Evolutionary conservation across 441 rosid species (phyloP).

Genomic region (Omphalea diandra): DNA sequence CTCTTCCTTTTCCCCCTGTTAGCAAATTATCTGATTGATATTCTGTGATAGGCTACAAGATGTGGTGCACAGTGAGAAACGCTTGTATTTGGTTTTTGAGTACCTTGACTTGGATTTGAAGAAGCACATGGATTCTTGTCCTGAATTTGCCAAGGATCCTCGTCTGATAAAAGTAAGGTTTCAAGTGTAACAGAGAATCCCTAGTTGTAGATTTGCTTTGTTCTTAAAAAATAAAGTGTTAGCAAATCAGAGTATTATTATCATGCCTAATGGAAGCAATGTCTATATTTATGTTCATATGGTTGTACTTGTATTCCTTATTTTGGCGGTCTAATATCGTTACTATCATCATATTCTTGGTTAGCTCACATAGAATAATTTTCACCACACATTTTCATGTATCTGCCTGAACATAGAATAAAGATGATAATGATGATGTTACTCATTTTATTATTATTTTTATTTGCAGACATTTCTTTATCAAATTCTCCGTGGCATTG

Average conservation of each 20-base stretch:
- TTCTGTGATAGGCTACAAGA: conserved; percentile 77
- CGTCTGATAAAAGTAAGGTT: conserved; percentile 81
- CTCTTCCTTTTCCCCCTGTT: not conserved
- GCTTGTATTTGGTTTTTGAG: conserved; percentile 91
- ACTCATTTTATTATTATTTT: conserved; percentile 1
- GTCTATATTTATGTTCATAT: not conserved
- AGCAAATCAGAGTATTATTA: not conserved
- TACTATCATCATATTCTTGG: not conserved
- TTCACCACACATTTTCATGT: not conserved
- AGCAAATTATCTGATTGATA: conserved; percentile 10
- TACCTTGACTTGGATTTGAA: conserved; percentile 96
- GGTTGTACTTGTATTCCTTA: not conserved
- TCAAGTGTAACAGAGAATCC: too few relatives aligned
- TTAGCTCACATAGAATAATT: not conserved
- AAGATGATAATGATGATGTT: not conserved
- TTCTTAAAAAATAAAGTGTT: not conserved
- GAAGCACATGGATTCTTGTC: conserved; percentile 95
- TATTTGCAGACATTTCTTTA: conserved; percentile 77
- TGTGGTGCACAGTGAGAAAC: conserved; percentile 97
- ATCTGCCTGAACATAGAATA: not conserved
- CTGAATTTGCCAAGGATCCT: conserved; percentile 87
- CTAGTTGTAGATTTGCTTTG: conserved; percentile 16
- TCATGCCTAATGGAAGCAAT: not conserved
- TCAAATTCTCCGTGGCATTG: conserved; percentile 96
- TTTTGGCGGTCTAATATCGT: not conserved